A percentile compares a stretch with the other conserved stretches of the same genome.
phyloP scores from a whole-genome alignment of 2,329 filamentous ascomycete genomes.

The Dothiorella sarmentorum region DNA sequence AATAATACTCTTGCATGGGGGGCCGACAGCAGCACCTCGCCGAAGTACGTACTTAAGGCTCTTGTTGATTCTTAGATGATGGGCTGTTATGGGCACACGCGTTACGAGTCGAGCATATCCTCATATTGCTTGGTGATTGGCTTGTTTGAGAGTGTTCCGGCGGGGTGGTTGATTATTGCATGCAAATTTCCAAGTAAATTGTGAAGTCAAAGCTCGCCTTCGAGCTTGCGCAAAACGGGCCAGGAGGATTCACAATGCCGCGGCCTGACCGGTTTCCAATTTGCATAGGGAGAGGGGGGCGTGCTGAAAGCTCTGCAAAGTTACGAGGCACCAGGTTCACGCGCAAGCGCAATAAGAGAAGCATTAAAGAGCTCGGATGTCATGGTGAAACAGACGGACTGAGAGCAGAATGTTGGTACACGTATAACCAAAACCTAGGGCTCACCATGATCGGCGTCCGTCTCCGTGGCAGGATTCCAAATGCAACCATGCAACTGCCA shows the following conservation, averaged over 20 bases:
- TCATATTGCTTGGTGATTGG: constrained; percentile 7
- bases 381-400: constrained; percentile 7
- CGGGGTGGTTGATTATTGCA: constrained; percentile 6
- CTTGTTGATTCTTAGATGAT: no score
- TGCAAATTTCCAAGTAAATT: constrained; percentile 15
- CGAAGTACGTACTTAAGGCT: neutral
- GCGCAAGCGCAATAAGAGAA: neutral
- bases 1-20: neutral
- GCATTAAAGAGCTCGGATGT: neutral
- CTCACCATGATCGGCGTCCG: neutral
- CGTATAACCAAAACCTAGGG: neutral
- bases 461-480: neutral
- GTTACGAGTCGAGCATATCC: neutral
- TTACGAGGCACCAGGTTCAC: neutral
- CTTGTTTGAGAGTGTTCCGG: neutral
- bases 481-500: neutral
- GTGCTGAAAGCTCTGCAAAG: neutral
- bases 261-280: neutral
- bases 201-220: constrained; percentile 1
- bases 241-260: neutral
- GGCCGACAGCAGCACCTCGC: neutral
- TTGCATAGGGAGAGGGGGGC: constrained; percentile 1
- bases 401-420: neutral
- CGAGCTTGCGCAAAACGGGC: neutral
- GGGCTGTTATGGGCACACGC: neutral